Base-by-base conservation (phyloP, 2,329 filamentous ascomycete species). In the Colletotrichum sojae region DNA sequence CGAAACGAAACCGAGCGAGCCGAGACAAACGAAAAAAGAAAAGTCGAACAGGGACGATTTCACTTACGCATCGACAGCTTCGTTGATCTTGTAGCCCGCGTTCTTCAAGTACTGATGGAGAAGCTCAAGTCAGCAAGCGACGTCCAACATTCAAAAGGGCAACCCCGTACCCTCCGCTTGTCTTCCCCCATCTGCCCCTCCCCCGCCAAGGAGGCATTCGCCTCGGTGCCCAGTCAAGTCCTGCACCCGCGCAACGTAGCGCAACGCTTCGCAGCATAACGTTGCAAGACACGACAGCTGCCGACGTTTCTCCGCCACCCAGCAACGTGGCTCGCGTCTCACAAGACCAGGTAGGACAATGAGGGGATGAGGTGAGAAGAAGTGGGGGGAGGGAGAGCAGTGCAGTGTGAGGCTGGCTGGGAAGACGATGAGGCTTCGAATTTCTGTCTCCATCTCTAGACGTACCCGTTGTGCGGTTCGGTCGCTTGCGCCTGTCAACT, bases 61-160 rank as follows among this genome's bases (percentile, higher is more conserved):
- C 15, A 88, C 88, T 88, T 82, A 89, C 88, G 83, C 78, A 80
- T 89, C 86, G 56, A 88, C 79, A 46, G 87, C 87, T 67, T 86
- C 81, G 65, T 88, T 84, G 6, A 89, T 75, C 74, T 84, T 86
- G 75, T 84, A 89, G 53, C 81, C 80, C 6, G 82, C 75, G 54
- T 79, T 81, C 73, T 83, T 88, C 22, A 87, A 79, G 71, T 79
- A 86, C 85, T 88, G 73, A 52, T 31, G 55, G 71, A 22, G 16
- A 27, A 8, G 16, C 39, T 43, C 22, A 45, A 13, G 69, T 73
- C 64, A 72, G 71, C 70, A 64, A 52, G 62, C 56, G 56, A 45
- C 39, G 13, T 39, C n/a, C 45, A 53, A 36, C 5, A 39, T 45
- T 31, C 22, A 51, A 27, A 18, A 27, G 13, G 40, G 16, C 10